A percentile compares a stretch with the other conserved stretches of the same genome.
These are phyloP conservation scores for Termitomyces sp. DNA, from an alignment of 768 basidiomycete species.

Conservation along the genomic window DNA sequence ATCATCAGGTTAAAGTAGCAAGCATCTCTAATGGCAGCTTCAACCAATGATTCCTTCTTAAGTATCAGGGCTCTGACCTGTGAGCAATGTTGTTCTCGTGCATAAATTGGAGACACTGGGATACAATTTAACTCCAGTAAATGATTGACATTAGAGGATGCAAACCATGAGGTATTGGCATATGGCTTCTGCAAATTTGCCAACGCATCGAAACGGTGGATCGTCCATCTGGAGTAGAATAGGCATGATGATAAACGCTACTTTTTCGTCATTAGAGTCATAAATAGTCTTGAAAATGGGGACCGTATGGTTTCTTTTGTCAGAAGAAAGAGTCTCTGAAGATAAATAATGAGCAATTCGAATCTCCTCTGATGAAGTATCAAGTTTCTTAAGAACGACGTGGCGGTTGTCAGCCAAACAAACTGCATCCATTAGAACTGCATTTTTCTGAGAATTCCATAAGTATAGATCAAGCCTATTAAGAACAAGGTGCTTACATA, in stretches of 20 bases:
- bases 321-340: neutral
- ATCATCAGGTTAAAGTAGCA: too few species aligned
- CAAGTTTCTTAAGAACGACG: too few species aligned
- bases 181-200: constrained; percentile 5
- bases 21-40: too few species aligned
- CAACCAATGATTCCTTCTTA: too few species aligned
- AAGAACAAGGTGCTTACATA: neutral
- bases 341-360: too few species aligned
- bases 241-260: constrained; percentile 6
- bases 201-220: too few species aligned
- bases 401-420: neutral
- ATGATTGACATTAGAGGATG: neutral
- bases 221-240: too few species aligned
- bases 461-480: neutral
- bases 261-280: neutral
- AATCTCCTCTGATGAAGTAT: too few species aligned
- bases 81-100: too few species aligned
- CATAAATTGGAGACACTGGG: constrained; percentile 13
- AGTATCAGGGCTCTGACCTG: too few species aligned
- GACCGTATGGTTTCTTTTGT: constrained; percentile 3
- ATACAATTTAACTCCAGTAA: neutral
- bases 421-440: neutral
- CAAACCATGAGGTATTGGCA: constrained; percentile 4
- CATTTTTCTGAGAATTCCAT: neutral
- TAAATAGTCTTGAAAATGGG: neutral